These are phyloP conservation scores for Fusarium pseudonygamai DNA, from an alignment of 2,329 filamentous ascomycete genomes.

Conservation along the genomic window DNA sequence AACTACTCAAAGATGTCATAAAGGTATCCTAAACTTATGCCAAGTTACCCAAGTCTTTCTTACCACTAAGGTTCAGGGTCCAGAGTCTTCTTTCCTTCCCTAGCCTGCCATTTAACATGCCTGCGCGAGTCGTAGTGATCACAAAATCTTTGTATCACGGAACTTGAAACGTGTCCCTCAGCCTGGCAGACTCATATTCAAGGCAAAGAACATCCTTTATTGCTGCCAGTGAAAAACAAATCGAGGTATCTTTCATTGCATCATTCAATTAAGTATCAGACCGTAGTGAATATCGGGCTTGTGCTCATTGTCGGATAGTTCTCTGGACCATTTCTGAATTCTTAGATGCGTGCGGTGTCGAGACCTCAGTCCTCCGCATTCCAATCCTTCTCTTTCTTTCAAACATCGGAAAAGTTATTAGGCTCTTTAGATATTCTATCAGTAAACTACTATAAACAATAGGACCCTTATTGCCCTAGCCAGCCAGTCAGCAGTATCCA, in stretches of 20 bases:
- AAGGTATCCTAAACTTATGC: background rate
- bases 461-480: background rate
- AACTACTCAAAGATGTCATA: background rate
- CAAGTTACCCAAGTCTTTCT: background rate
- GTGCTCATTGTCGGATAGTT: background rate
- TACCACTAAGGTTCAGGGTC: background rate
- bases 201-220: background rate
- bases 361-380: background rate
- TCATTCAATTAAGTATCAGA: conserved; percentile 24
- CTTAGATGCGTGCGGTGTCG: background rate
- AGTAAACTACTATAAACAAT: background rate
- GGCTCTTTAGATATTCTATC: background rate
- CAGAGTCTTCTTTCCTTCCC: background rate
- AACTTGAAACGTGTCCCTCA: conserved; percentile 30
- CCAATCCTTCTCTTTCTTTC: background rate
- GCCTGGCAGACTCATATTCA: conserved; percentile 30
- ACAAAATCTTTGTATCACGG: background rate
- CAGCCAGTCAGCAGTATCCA: background rate
- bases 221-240: background rate
- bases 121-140: background rate
- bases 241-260: background rate
- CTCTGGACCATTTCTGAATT: background rate
- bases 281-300: conserved; percentile 23
- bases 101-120: background rate
- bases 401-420: background rate